Percentiles rank a stretch among this genome's conserved stretches.
phyloP scores from a whole-genome alignment of 2,329 filamentous ascomycete species.

The Acephala macrosclerotiorum region DNA sequence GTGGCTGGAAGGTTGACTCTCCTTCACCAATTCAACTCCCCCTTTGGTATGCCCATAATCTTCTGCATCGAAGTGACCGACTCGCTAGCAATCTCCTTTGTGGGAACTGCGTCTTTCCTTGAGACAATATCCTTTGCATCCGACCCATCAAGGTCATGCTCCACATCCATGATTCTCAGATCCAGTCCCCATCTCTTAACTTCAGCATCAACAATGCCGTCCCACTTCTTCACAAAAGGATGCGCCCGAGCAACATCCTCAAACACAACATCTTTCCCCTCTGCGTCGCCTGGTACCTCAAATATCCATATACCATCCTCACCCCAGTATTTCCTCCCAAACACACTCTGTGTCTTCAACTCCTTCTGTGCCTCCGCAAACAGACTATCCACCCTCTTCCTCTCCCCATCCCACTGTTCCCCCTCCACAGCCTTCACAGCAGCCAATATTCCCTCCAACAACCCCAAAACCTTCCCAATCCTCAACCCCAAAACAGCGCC shows the following conservation, averaged over 20 bases:
- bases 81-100: constrained; percentile 24
- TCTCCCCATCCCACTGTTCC: constrained; percentile 31
- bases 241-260: constrained; percentile 71
- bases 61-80: constrained; percentile 14
- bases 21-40: constrained; percentile 37
- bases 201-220: constrained; percentile 50
- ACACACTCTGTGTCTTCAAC: constrained; percentile 67
- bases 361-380: constrained; percentile 62
- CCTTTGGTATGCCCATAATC: constrained; percentile 30
- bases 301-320: constrained; percentile 77
- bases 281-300: constrained; percentile 54
- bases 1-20: background rate
- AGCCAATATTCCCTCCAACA: constrained; percentile 74
- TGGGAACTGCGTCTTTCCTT: constrained; percentile 14
- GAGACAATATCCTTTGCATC: background rate
- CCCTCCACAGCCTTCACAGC: constrained; percentile 50
- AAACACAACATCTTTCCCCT: constrained; percentile 58
- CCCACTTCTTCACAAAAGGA: constrained; percentile 72
- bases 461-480: constrained; percentile 78
- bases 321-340: constrained; percentile 71
- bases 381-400: constrained; percentile 43
- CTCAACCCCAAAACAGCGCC: constrained; percentile 81
- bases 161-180: constrained; percentile 38
- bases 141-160: constrained; percentile 14
- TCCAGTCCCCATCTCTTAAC: constrained; percentile 50